Percentiles rank a stretch among this genome's conserved stretches.
These are phyloP conservation scores for Capsicum rhomboideum DNA, from an alignment of 257 asterid species.

Conservation along the genomic window DNA sequence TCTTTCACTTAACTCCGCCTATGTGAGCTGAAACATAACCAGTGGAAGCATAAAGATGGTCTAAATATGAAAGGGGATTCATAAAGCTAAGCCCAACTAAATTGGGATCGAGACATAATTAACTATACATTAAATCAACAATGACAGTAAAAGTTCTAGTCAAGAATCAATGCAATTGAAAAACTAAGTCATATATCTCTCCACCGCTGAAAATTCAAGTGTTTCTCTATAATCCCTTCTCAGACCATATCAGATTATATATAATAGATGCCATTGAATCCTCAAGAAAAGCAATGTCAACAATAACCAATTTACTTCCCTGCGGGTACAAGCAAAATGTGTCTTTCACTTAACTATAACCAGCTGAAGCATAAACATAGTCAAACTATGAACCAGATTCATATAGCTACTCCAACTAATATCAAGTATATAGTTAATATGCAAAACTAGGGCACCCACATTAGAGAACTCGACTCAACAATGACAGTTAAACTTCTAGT, in stretches of 20 bases:
- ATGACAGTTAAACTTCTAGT: neutral
- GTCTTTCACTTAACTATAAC: neutral
- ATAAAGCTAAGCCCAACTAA: neutral
- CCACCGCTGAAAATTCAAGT: neutral
- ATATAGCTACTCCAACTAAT: neutral
- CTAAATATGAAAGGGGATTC: neutral
- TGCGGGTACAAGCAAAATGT: neutral
- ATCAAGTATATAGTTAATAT: neutral
- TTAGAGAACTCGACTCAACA: neutral
- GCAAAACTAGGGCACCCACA: neutral
- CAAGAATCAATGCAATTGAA: neutral
- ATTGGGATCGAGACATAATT: neutral
- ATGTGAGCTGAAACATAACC: neutral
- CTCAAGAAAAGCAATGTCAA: neutral
- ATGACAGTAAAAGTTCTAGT: neutral
- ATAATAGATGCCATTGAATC: neutral
- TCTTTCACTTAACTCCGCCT: neutral
- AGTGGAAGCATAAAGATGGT: neutral
- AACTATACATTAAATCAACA: neutral
- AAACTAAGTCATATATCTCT: neutral
- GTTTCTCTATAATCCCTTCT: neutral
- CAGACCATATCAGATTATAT: neutral
- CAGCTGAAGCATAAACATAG: neutral
- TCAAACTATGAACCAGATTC: neutral
- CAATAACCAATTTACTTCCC: neutral